Evolutionary conservation across 2,329 filamentous ascomycete species (phyloP).

Genomic region (Hypoxylon sp.): DNA sequence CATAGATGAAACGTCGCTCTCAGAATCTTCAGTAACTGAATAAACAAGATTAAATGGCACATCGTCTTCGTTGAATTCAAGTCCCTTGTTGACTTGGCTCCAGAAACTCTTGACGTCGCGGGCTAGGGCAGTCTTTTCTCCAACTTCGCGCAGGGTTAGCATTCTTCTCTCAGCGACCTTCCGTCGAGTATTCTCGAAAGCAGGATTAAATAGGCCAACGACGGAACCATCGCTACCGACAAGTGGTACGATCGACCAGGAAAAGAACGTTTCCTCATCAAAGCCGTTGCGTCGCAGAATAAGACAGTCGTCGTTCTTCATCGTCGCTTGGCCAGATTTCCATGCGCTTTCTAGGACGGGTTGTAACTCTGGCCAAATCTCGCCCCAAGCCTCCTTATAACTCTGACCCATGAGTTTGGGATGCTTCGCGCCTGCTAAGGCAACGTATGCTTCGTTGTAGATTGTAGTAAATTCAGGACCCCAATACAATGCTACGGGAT

Average conservation of each 20-base stretch:
- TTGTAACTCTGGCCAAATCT: conserved; percentile 80
- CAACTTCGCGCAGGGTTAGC: conserved; percentile 82
- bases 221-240: conserved; percentile 80
- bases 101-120: conserved; percentile 80
- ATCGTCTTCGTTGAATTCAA: conserved; percentile 81
- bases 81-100: conserved; percentile 75
- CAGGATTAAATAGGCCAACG: conserved; percentile 82
- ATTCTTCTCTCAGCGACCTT: conserved; percentile 85
- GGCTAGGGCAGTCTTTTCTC: conserved; percentile 80
- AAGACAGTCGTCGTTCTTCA: conserved; percentile 86
- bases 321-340: conserved; percentile 79
- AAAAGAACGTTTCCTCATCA: conserved; percentile 85
- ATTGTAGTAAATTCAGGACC: conserved; percentile 76
- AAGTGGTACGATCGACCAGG: conserved; percentile 84
- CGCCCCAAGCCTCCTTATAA: conserved; percentile 77
- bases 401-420: conserved; percentile 79
- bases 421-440: conserved; percentile 82
- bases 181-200: conserved; percentile 83
- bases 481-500: conserved; percentile 85
- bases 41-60: conserved; percentile 83
- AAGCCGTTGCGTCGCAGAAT: conserved; percentile 78
- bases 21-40: conserved; percentile 76
- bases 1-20: conserved; percentile 79
- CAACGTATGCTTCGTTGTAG: conserved; percentile 79
- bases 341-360: conserved; percentile 77